phyloP scores from a whole-genome alignment of 2,329 filamentous ascomycete genomes.

The Pyrenochaeta sp. region DNA sequence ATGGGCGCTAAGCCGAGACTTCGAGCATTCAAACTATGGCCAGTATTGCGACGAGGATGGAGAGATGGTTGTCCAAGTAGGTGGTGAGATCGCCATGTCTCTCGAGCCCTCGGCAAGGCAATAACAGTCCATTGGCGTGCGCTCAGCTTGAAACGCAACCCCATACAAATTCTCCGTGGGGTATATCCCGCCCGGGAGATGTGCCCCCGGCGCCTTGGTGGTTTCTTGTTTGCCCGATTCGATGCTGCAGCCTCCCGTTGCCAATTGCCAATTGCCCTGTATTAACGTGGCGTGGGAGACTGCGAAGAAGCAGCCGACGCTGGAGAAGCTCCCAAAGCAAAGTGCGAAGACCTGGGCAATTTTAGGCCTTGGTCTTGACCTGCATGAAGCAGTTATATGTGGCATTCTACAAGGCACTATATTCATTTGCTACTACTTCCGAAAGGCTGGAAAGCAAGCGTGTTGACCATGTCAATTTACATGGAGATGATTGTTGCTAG shows the following conservation, averaged over 20 bases:
- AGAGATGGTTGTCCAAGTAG: too few relatives aligned
- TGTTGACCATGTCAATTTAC: not conserved
- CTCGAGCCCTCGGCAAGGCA: slow-evolving; percentile 17
- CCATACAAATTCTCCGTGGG: slow-evolving; percentile 22
- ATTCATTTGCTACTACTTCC: not conserved
- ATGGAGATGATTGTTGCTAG: not conserved
- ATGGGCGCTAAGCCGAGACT: not conserved
- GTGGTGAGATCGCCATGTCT: slow-evolving; percentile 4
- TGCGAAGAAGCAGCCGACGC: not conserved
- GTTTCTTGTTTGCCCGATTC: not conserved
- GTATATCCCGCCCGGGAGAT: slow-evolving; percentile 4
- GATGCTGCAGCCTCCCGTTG: slow-evolving; percentile 17
- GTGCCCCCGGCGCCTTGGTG: not conserved
- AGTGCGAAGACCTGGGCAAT: slow-evolving; percentile 1
- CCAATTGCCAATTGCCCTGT: not conserved
- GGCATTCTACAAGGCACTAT: not conserved
- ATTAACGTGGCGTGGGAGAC: not conserved
- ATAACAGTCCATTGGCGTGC: slow-evolving; percentile 21
- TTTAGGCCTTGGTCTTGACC: not conserved
- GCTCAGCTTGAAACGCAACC: slow-evolving; percentile 24
- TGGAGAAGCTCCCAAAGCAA: not conserved
- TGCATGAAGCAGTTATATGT: not conserved
- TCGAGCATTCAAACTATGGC: not conserved
- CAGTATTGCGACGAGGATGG: not conserved
- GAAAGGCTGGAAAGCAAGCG: not conserved